Percentiles rank a stretch among this genome's conserved stretches.
Conservation (phyloP, 2,329 filamentous ascomycete genomes). For the Pleoardoris graminearum region DNA sequence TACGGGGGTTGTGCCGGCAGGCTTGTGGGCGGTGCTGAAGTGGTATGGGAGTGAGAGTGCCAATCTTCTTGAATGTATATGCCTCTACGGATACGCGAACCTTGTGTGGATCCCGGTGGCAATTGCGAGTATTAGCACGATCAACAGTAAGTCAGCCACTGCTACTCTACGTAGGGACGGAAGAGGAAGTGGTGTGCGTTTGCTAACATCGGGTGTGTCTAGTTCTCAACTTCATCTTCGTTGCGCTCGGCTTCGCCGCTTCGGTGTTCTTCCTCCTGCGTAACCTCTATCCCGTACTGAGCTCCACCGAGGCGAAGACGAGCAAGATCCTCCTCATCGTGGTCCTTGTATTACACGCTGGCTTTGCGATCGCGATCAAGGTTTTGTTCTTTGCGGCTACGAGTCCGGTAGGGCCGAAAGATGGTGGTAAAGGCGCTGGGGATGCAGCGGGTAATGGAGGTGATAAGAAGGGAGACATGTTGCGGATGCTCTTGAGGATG, state of each 20-base stretch:
- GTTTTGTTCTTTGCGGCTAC: slow-evolving; percentile 86
- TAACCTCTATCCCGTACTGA: slow-evolving; percentile 72
- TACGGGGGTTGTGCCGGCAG: slow-evolving; percentile 77
- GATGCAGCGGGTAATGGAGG: slow-evolving; percentile 21
- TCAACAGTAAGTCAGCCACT: slow-evolving; percentile 58
- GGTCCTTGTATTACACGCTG: slow-evolving; percentile 83
- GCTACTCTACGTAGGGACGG: background rate
- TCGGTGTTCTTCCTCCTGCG: slow-evolving; percentile 46
- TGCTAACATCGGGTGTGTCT: background rate
- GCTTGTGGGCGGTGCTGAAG: slow-evolving; percentile 82
- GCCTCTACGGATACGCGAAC: slow-evolving; percentile 94
- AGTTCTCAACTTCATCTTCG: slow-evolving; percentile 90
- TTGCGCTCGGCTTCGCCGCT: slow-evolving; percentile 62
- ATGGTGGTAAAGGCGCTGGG: slow-evolving; percentile 22
- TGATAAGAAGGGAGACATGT: slow-evolving; percentile 25
- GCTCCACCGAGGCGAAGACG: slow-evolving; percentile 87
- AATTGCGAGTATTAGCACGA: slow-evolving; percentile 83
- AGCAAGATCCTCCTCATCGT: slow-evolving; percentile 84
- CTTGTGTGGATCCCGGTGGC: slow-evolving; percentile 97
- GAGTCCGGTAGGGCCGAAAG: slow-evolving; percentile 40
- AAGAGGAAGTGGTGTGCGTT: background rate
- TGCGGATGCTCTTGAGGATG: slow-evolving; percentile 25
- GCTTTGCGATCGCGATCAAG: slow-evolving; percentile 92
- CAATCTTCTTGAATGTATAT: slow-evolving; percentile 92
- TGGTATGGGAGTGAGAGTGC: slow-evolving; percentile 96